Evolutionary conservation across 108 stramenopile species (phyloP).

Genomic region (Skeletonema tropicum): DNA sequence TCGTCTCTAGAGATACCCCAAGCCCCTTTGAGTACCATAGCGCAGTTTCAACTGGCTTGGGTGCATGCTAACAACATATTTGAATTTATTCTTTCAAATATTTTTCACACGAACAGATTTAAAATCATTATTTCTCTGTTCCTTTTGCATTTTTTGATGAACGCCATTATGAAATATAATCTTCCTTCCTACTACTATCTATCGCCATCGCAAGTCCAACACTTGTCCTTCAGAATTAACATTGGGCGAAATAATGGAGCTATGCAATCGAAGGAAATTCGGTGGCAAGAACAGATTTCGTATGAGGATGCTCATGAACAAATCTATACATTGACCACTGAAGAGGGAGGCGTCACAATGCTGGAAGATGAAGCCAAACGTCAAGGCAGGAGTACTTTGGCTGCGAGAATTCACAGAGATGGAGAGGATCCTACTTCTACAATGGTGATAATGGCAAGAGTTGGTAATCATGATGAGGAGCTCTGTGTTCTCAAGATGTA

Average conservation of each 20-base stretch:
- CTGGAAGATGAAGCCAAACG: background rate
- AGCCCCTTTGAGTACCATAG: too few species aligned
- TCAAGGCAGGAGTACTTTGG: background rate
- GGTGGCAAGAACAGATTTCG: slow-evolving; percentile 28
- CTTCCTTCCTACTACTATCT: slow-evolving; percentile 38
- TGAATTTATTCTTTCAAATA: too few species aligned
- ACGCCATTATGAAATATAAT: too few species aligned
- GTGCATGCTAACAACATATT: too few species aligned
- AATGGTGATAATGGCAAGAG: slow-evolving; percentile 31
- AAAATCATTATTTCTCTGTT: too few species aligned
- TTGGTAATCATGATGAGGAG: background rate
- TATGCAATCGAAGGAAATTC: slow-evolving; percentile 19
- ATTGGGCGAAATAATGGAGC: slow-evolving; percentile 6
- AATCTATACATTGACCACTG: background rate
- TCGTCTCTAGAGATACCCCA: too few species aligned
- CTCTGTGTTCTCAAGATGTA: slow-evolving; percentile 27
- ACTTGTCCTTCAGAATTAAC: slow-evolving; percentile 22
- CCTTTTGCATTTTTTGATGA: too few species aligned
- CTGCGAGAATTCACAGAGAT: slow-evolving; percentile 10
- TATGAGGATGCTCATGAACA: background rate
- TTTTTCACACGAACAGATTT: too few species aligned
- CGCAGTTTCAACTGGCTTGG: too few species aligned
- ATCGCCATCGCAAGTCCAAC: slow-evolving; percentile 16
- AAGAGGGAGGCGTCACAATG: background rate
- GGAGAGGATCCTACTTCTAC: slow-evolving; percentile 25